A percentile compares a stretch with the other conserved stretches of the same genome.
Evolutionary conservation across 805 yeast genomes (phyloP).

Genomic region (Allodekkera sacchari): DNA sequence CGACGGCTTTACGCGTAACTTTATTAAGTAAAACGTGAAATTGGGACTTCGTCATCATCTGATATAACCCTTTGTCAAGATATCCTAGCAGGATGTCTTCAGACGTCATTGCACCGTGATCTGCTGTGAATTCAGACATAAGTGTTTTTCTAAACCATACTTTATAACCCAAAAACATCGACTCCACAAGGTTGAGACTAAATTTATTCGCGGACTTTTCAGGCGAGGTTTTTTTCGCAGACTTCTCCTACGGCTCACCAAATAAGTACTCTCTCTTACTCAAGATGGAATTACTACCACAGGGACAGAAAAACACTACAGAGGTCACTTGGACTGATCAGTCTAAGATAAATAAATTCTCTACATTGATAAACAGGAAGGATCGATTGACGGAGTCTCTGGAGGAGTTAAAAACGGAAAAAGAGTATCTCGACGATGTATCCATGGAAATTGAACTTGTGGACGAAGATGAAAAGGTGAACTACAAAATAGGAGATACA

Average conservation of each 20-base stretch:
- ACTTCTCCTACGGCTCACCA: too few species aligned
- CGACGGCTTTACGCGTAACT: constrained; percentile 4
- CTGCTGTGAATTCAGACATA: too few species aligned
- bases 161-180: too few species aligned
- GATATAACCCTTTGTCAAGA: constrained; percentile 16
- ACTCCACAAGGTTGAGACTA: too few species aligned
- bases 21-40: constrained; percentile 11
- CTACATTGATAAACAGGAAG: constrained; percentile 68
- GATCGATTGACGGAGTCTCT: constrained; percentile 48
- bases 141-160: too few species aligned
- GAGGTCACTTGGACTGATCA: constrained; percentile 83
- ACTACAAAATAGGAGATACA: constrained; percentile 75
- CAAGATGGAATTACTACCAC: constrained; percentile 34
- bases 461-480: constrained; percentile 65
- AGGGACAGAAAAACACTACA: constrained; percentile 43
- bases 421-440: constrained; percentile 84
- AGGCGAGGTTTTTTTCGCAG: too few species aligned
- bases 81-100: constrained; percentile 17
- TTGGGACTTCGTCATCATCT: constrained; percentile 14
- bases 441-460: constrained; percentile 77
- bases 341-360: constrained; percentile 79
- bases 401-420: constrained; percentile 49
- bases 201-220: too few species aligned
- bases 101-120: constrained; percentile 8
- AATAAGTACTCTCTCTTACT: too few species aligned